Percentiles rank a stretch among this genome's conserved stretches.
phyloP scores from a whole-genome alignment of 2,329 filamentous ascomycete genomes.

The Xylariales sp. region DNA sequence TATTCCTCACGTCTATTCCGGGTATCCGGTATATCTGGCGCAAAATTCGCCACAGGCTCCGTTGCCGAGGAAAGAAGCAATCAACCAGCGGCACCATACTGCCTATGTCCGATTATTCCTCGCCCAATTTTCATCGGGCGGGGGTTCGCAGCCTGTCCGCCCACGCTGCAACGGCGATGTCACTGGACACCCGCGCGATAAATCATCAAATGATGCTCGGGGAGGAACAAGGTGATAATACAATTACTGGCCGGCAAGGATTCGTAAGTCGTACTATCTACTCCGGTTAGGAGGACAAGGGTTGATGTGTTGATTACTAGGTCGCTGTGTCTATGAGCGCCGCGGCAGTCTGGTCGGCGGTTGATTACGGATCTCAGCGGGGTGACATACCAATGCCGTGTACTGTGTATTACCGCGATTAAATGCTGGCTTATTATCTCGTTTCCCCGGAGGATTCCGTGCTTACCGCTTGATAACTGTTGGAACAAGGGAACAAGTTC shows the following conservation, averaged over 20 bases:
- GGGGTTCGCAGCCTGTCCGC: not conserved
- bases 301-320: slow-evolving; percentile 10
- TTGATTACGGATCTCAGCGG: not conserved
- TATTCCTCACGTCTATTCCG: slow-evolving; percentile 15
- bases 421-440: too few relatives aligned
- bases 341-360: slow-evolving; percentile 3
- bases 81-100: not conserved
- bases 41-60: not conserved
- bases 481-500: too few relatives aligned
- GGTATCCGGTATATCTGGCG: not conserved
- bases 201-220: not conserved
- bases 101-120: not conserved
- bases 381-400: not conserved
- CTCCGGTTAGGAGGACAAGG: not conserved
- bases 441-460: too few relatives aligned
- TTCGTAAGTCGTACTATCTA: not conserved
- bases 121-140: not conserved
- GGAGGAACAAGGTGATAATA: not conserved
- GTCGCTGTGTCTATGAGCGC: slow-evolving; percentile 6
- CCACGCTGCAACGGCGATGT: not conserved
- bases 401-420: not conserved
- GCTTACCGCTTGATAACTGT: too few relatives aligned
- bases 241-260: not conserved
- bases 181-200: not conserved
- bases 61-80: not conserved